Conservation (phyloP, 2,329 filamentous ascomycete species). For the Colletotrichum lindemuthianum region DNA sequence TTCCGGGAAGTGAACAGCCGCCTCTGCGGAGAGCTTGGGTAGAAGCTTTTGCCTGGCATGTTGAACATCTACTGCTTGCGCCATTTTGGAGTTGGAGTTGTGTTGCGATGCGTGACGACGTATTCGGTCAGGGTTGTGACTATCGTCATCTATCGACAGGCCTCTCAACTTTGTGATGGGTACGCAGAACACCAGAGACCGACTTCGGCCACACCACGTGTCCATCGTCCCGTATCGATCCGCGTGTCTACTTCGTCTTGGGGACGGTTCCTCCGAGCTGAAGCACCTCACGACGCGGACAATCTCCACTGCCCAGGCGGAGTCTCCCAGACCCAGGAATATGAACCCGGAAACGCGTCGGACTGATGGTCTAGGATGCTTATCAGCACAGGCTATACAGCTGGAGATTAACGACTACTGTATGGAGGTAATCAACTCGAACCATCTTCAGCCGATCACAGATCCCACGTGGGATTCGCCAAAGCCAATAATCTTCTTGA, state of each 20-base stretch:
- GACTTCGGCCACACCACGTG: conserved; percentile 1
- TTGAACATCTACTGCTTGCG: background rate
- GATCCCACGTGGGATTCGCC: conserved; percentile 5
- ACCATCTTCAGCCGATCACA: background rate
- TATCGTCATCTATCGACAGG: conserved; percentile 1
- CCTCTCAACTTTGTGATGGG: background rate
- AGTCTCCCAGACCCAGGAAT: background rate
- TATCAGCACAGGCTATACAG: background rate
- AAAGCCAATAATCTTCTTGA: conserved; percentile 1
- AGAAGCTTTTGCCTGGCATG: conserved; percentile 4
- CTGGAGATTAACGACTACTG: too few relatives aligned
- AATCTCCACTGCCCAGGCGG: background rate
- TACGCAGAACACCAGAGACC: background rate
- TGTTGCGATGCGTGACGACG: background rate
- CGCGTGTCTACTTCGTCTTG: background rate
- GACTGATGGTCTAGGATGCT: background rate
- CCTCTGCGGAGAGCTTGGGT: conserved; percentile 6
- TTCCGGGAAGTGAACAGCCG: conserved; percentile 1
- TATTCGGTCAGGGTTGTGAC: background rate
- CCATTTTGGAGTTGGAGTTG: background rate
- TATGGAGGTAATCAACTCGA: background rate
- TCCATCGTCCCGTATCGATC: background rate
- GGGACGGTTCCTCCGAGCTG: conserved; percentile 9
- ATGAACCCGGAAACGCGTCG: background rate
- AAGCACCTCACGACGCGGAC: background rate